Percentiles rank a stretch among this genome's conserved stretches.
phyloP scores from a whole-genome alignment of 225 moss, liverwort and hornwort genomes.

The Neckera pumila region DNA sequence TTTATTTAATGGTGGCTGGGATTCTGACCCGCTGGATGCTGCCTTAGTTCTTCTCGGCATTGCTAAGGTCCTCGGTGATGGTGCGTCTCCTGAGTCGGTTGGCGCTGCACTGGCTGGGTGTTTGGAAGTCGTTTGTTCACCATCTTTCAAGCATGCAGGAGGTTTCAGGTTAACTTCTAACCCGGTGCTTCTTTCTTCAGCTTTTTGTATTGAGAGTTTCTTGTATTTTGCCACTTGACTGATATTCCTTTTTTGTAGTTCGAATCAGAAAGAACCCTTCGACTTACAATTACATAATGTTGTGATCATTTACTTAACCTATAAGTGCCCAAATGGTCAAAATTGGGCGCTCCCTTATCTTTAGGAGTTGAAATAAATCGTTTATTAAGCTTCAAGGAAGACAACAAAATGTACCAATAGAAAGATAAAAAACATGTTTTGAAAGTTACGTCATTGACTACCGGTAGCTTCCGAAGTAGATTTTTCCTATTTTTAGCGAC shows the following conservation, averaged over 20 bases:
- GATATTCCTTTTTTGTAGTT: not conserved
- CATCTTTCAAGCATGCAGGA: constrained; percentile 69
- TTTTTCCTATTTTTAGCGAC: not conserved
- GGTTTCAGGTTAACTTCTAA: constrained; percentile 39
- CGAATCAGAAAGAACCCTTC: not conserved
- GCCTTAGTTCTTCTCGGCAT: constrained; percentile 47
- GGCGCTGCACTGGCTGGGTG: constrained; percentile 47
- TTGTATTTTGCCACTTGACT: not conserved
- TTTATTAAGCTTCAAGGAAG: not conserved
- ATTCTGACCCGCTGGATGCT: constrained; percentile 71
- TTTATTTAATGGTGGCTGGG: constrained; percentile 85
- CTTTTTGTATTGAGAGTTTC: not conserved
- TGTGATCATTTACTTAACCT: not conserved
- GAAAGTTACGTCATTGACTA: not conserved
- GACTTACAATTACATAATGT: not conserved
- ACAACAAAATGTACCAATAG: not conserved
- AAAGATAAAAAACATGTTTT: not conserved
- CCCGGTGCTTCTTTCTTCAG: not conserved
- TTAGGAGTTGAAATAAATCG: not conserved
- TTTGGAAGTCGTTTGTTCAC: constrained; percentile 71
- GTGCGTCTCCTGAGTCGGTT: constrained; percentile 62
- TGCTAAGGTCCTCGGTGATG: constrained; percentile 55
- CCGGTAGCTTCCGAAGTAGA: not conserved
- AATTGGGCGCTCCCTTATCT: not conserved
- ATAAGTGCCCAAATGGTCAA: no score